Base-by-base conservation (phyloP, 352 stramenopile genomes). In the Globisporangium apiculatum region DNA sequence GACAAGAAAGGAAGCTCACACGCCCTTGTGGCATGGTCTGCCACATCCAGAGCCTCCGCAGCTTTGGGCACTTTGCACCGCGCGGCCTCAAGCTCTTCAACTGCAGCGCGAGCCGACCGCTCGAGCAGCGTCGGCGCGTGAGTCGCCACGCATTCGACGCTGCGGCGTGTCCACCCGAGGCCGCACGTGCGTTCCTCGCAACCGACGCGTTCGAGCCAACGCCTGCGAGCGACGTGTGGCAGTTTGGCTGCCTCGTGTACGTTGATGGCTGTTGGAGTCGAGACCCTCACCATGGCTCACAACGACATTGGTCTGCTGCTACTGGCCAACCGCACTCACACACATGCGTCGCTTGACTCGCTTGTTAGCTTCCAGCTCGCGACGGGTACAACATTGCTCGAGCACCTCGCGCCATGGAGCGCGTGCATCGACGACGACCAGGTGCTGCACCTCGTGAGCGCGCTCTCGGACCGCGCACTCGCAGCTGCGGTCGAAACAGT, bases 211-310 rank as follows among this genome's bases (percentile, higher is more conserved):
- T 86, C 41, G 48, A 61, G 4, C 75, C 78, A 6, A 89, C 75
- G 0, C 54, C 62, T 17, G 64, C 65, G 3, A 83, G 75, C 5
- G 81, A 91, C 64, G 73, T 89, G 40, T 91, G 81, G 81, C 81
- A 91, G 43, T 85, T 91, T 37, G 81, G 81, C 5, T 91, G 81
- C 48, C 62, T 86, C 48, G 68, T 88, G 81, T 91, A 76, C 41
- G 75, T 67, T 31, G 47, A n/a, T 53, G 24, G 24, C 24, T 31
- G 24, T 3, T 31, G 24, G 24, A 31, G 24, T 43, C 40, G 40
- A 14, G 40, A 43, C 40, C 40, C 1, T 14, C 11, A 43, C 3
- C 1, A 43, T 12, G 40, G 40, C 40, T 8, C 40, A 43, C 40
- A 14, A 43, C 40, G 11, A 12, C 40, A 43, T 48, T 4, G 7